Conservation (phyloP, 805 yeast genomes). For the Candida golubevii region DNA sequence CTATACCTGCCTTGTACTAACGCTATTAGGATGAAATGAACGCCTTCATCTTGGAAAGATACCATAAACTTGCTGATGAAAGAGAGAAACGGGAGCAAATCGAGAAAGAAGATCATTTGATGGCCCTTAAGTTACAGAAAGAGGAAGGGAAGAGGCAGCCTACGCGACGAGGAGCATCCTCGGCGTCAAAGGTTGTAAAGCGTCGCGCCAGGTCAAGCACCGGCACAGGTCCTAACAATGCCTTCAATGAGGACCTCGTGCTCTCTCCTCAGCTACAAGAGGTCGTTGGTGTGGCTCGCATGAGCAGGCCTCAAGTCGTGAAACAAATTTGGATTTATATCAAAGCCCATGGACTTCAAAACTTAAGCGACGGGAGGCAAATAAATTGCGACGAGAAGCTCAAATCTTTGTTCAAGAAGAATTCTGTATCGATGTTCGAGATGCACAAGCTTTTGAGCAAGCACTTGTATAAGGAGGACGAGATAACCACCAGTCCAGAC, state of each 20-base stretch:
- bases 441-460: constrained; percentile 52
- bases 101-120: constrained; percentile 40
- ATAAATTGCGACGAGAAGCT: constrained; percentile 60
- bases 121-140: constrained; percentile 49
- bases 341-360: constrained; percentile 56
- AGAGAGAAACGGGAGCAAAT: constrained; percentile 30
- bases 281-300: constrained; percentile 39
- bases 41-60: constrained; percentile 56
- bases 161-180: constrained; percentile 12
- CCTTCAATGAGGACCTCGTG: constrained; percentile 41
- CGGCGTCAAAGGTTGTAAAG: constrained; percentile 14
- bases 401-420: constrained; percentile 54
- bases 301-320: constrained; percentile 69
- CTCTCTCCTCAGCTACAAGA: constrained; percentile 50
- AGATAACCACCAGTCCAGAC: constrained; percentile 1
- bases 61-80: constrained; percentile 43
- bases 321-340: constrained; percentile 69
- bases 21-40: constrained; percentile 51
- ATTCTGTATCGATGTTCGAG: constrained; percentile 51
- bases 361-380: constrained; percentile 61
- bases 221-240: constrained; percentile 25
- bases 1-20: constrained; percentile 14
- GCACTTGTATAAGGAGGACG: constrained; percentile 37
- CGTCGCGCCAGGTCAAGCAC: constrained; percentile 3
- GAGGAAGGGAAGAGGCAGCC: constrained; percentile 7